A percentile compares a stretch with the other conserved stretches of the same genome.
Evolutionary conservation across 139 green algal species (phyloP).

Genomic region (Zygnema circumcarinatum): DNA sequence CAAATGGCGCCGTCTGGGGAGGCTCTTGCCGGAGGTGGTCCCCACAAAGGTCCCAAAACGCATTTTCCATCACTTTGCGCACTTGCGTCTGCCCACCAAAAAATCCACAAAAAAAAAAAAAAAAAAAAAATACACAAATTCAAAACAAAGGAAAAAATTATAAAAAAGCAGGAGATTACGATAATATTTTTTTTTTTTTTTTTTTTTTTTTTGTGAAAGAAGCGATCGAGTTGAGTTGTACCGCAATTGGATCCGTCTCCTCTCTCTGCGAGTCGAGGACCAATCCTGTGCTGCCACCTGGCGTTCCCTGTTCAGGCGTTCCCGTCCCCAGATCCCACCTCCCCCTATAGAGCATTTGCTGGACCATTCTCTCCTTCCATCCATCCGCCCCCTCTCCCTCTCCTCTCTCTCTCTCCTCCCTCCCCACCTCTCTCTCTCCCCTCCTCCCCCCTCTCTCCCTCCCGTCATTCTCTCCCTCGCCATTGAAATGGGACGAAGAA

Average conservation of each 20-base stretch:
- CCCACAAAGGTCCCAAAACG: slow-evolving; percentile 17
- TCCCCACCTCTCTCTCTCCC: too few relatives aligned
- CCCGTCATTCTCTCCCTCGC: too few relatives aligned
- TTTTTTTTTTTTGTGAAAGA: too few relatives aligned
- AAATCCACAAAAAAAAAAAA: not conserved
- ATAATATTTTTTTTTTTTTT: not conserved
- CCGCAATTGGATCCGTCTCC: too few relatives aligned
- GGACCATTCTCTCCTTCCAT: not conserved
- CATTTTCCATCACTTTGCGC: slow-evolving; percentile 23
- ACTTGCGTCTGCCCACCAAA: not conserved
- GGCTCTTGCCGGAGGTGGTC: slow-evolving; percentile 13
- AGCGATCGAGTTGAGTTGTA: too few relatives aligned
- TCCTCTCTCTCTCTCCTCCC: not conserved
- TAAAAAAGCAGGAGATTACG: not conserved
- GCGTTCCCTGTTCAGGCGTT: too few relatives aligned
- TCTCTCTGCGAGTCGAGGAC: too few relatives aligned
- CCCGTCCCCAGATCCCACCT: not conserved
- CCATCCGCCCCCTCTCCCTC: not conserved
- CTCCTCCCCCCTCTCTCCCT: too few relatives aligned
- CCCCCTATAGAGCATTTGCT: not conserved
- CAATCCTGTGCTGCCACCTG: too few relatives aligned
- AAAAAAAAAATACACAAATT: not conserved
- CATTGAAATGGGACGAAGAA: too few relatives aligned
- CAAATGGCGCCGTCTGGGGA: not conserved
- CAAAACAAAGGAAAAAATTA: not conserved